Evolutionary conservation across 129 eudicot species (phyloP).

Genomic region (Erigeron canadensis): DNA sequence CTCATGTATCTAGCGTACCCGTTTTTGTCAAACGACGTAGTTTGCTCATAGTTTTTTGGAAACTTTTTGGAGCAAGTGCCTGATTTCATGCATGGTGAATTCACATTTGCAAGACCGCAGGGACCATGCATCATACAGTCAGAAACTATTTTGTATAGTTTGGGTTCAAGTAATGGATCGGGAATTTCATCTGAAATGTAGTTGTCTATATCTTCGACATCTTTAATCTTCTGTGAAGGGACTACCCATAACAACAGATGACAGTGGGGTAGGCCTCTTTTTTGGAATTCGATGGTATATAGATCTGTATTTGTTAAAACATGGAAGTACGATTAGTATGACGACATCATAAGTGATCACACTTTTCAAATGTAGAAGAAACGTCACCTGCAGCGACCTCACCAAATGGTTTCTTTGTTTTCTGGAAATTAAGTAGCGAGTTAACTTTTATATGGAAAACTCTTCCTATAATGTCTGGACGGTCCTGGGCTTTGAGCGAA

Average conservation of each 20-base stretch:
- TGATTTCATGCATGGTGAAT: not conserved
- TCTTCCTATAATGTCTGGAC: not conserved
- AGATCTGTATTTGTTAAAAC: not conserved
- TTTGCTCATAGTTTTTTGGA: not conserved
- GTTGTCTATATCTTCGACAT: not conserved
- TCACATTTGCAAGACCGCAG: not conserved
- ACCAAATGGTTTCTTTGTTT: too few relatives aligned
- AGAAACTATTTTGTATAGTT: not conserved
- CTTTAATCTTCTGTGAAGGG: not conserved
- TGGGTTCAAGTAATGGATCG: not conserved
- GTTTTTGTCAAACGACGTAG: not conserved
- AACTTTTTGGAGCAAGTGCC: not conserved
- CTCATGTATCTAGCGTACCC: not conserved
- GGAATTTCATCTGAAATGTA: not conserved
- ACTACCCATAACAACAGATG: not conserved
- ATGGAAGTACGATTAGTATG: not conserved
- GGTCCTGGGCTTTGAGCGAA: not conserved
- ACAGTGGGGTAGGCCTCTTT: not conserved
- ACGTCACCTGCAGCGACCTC: too few relatives aligned
- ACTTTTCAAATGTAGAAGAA: not conserved
- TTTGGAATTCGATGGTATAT: not conserved
- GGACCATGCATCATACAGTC: constrained; percentile 7
- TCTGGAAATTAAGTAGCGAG: not conserved
- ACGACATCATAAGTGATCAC: not conserved
- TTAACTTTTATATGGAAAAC: not conserved